Base-by-base conservation (phyloP, 345 rosid species). In the Salix purpurea region DNA sequence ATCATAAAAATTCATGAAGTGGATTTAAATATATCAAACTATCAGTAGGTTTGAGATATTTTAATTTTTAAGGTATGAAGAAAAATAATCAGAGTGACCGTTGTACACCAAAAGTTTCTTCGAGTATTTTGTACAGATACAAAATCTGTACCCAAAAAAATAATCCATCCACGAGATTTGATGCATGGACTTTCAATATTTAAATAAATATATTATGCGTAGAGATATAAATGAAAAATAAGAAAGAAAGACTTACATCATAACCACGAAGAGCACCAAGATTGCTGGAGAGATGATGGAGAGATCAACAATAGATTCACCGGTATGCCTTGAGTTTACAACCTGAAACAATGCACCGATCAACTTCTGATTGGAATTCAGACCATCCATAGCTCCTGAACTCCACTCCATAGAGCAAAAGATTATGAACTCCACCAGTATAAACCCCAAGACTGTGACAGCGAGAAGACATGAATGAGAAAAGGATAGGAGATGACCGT, bases 401-500 rank as follows among this genome's bases (percentile, higher is more conserved):
- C 60, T 84, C 97, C 96, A 93, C 23, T 86, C 89, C 90, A 89
- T 50, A 3, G 74, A 34, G 30, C 80, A 81, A 4, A 90, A 85
- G 5, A 90, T 0, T 13, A 87, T 4, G 6, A 83, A 32, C 58
- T 85, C 85, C 6, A 83, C 48, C 28, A 50, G 2, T 2, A 79
- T 19, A n/a, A 83, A 81, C 74, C 79, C 86, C 4, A 77, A 14
- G 10, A 65, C 84, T 1, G 88, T 85, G 1, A 6, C 67, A 14
- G 28, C 78, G 19, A 85, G 18, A 72, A 58, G 56, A n/a, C 2
- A 40, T 1, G 72, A 77, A 30, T n/a, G 62, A 7, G 39, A 65
- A 6, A 75, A 34, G 4, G 84, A 50, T 4, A 81, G 54, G 48
- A 85, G 52, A 64, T 81, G 85, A 12, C 16, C 1, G n/a, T 79